phyloP scores from a whole-genome alignment of 2,329 filamentous ascomycete species.

The Cladosporium colombiae region DNA sequence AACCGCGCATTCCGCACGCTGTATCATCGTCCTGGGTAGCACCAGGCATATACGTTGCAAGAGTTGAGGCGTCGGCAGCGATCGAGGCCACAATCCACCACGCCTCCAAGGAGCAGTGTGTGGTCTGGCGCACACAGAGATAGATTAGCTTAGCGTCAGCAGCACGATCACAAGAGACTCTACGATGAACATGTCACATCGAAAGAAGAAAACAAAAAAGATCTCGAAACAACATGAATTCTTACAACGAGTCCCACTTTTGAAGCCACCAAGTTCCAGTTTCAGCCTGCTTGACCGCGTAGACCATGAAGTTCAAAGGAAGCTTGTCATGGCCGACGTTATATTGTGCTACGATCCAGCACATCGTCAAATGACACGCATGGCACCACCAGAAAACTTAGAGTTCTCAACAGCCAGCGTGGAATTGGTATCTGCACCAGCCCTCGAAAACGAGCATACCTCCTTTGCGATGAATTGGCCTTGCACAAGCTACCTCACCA shows the following conservation, averaged over 20 bases:
- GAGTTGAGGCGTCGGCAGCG: not conserved
- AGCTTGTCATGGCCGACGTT: too few relatives aligned
- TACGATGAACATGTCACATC: not conserved
- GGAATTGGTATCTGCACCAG: not conserved
- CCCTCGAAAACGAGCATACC: not conserved
- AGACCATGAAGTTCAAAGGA: too few relatives aligned
- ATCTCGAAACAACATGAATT: not conserved
- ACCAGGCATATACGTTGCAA: not conserved
- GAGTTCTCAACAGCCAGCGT: not conserved
- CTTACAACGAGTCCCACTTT: not conserved
- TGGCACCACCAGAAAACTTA: too few relatives aligned
- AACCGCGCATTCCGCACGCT: not conserved
- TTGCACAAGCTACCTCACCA: not conserved
- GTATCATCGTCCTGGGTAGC: not conserved
- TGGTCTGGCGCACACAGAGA: not conserved
- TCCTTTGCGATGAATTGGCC: not conserved
- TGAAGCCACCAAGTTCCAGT: not conserved
- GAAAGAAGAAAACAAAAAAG: not conserved
- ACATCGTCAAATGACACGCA: too few relatives aligned
- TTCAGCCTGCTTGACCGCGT: not conserved
- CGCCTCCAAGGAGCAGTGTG: not conserved
- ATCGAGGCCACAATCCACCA: not conserved
- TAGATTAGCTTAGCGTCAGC: not conserved
- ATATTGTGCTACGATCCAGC: not conserved
- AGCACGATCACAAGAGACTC: not conserved